phyloP scores from a whole-genome alignment of 2,329 filamentous ascomycete species.

The Elsinoe perseae region DNA sequence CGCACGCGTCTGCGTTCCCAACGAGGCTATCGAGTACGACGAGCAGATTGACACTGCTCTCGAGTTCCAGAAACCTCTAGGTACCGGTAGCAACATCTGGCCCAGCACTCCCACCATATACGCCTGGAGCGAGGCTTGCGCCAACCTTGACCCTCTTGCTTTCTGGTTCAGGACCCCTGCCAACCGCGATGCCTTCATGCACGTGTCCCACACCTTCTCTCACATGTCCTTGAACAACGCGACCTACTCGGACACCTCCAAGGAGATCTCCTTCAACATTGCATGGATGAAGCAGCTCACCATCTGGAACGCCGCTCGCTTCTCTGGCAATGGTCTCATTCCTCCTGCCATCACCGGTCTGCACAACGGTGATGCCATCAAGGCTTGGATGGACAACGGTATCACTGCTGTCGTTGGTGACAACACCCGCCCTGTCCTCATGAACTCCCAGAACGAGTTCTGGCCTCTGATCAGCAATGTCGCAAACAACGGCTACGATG shows the following conservation, averaged over 20 bases:
- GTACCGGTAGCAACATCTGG: constrained; percentile 34
- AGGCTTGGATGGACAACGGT: constrained; percentile 53
- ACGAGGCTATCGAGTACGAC: constrained; percentile 32
- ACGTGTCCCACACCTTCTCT: constrained; percentile 57
- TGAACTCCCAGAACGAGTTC: constrained; percentile 46
- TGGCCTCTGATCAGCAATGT: constrained; percentile 50
- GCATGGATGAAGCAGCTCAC: constrained; percentile 51
- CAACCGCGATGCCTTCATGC: constrained; percentile 49
- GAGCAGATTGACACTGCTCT: constrained; percentile 35
- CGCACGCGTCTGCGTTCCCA: constrained; percentile 26
- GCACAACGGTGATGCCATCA: constrained; percentile 56
- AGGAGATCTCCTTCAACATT: constrained; percentile 54
- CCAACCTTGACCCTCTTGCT: constrained; percentile 43
- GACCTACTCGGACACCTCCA: constrained; percentile 49
- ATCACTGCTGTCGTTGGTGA: constrained; percentile 55
- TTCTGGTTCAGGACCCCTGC: constrained; percentile 46
- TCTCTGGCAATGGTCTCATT: constrained; percentile 50
- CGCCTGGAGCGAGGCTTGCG: constrained; percentile 44
- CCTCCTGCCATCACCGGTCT: constrained; percentile 57
- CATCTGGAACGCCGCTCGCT: constrained; percentile 40
- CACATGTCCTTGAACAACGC: constrained; percentile 53
- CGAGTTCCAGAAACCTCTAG: constrained; percentile 40
- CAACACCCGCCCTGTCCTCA: constrained; percentile 50
- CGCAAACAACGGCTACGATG: constrained; percentile 46
- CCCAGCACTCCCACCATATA: constrained; percentile 38